Evolutionary conservation across 1,139 yeast genomes (phyloP).

Genomic region (Candida sp.): DNA sequence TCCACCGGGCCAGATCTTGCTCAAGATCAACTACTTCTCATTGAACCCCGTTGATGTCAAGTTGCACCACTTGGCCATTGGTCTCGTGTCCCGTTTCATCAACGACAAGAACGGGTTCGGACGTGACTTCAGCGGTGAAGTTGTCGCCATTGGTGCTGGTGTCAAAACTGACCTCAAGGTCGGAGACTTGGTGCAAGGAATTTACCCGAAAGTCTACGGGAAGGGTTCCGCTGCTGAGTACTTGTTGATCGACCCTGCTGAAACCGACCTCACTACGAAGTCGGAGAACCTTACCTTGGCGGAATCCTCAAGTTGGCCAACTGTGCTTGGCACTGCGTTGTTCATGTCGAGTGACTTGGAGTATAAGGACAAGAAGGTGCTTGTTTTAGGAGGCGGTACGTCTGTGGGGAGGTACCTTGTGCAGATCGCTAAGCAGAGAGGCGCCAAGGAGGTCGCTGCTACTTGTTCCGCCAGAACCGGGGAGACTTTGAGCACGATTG

Average conservation of each 20-base stretch:
- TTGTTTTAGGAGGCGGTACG: constrained; percentile 77
- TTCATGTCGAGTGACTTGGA: constrained; percentile 33
- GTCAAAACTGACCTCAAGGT: constrained; percentile 34
- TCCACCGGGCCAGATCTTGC: constrained; percentile 50
- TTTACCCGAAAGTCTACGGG: constrained; percentile 45
- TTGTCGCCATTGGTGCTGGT: constrained; percentile 57
- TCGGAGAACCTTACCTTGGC: constrained; percentile 53
- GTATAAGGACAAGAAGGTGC: constrained; percentile 31
- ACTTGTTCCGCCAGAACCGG: constrained; percentile 37
- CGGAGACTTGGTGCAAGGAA: constrained; percentile 74
- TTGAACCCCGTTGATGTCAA: constrained; percentile 73
- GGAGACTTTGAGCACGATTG: constrained; percentile 45
- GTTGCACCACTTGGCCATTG: constrained; percentile 40
- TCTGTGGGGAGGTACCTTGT: constrained; percentile 68
- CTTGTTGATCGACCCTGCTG: constrained; percentile 42
- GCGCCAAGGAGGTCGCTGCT: constrained; percentile 50
- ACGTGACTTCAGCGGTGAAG: constrained; percentile 69
- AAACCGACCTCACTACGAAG: constrained; percentile 40
- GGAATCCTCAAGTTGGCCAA: constrained; percentile 64
- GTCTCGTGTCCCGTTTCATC: constrained; percentile 1
- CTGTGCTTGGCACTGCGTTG: constrained; percentile 62
- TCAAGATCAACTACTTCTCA: constrained; percentile 62
- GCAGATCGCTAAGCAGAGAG: constrained; percentile 57
- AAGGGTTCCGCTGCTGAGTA: constrained; percentile 56
- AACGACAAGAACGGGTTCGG: constrained; percentile 51